Conservation (phyloP, 371 early-diverging fungal species). For the Mortierella sp. region DNA sequence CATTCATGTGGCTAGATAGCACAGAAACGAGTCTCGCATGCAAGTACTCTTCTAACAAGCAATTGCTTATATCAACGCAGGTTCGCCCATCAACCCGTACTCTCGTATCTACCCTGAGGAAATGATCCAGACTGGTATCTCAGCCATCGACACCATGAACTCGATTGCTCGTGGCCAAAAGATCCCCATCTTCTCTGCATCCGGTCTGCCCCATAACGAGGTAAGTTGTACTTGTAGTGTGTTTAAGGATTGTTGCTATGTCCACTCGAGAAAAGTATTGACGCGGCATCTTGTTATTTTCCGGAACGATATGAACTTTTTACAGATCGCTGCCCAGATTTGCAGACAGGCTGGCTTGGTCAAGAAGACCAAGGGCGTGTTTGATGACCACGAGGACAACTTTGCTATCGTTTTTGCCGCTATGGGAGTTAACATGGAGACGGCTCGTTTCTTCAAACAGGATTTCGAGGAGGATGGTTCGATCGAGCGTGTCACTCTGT, state of each 20-base stretch:
- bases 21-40: too few relatives aligned
- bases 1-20: too few relatives aligned
- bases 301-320: too few relatives aligned
- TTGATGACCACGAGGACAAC: constrained; percentile 99
- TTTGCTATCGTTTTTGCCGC: constrained; percentile 99
- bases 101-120: constrained; percentile 99
- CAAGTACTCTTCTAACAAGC: background rate
- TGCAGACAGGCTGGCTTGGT: constrained; percentile 99
- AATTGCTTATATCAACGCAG: constrained; percentile 37
- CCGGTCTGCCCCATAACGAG: constrained; percentile 99
- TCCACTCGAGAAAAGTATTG: too few relatives aligned
- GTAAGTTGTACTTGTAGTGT: constrained; percentile 56
- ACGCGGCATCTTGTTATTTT: too few relatives aligned
- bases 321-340: constrained; percentile 99
- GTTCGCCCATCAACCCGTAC: constrained; percentile 99
- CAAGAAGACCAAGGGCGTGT: constrained; percentile 95
- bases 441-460: constrained; percentile 99
- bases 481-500: constrained; percentile 98
- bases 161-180: constrained; percentile 99
- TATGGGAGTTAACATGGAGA: constrained; percentile 99
- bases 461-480: constrained; percentile 99
- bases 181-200: constrained; percentile 99
- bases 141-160: constrained; percentile 99
- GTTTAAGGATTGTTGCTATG: too few relatives aligned
- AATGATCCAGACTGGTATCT: constrained; percentile 99